Evolutionary conservation across 2,329 filamentous ascomycete genomes (phyloP).

Genomic region (Epichloe sp.): DNA sequence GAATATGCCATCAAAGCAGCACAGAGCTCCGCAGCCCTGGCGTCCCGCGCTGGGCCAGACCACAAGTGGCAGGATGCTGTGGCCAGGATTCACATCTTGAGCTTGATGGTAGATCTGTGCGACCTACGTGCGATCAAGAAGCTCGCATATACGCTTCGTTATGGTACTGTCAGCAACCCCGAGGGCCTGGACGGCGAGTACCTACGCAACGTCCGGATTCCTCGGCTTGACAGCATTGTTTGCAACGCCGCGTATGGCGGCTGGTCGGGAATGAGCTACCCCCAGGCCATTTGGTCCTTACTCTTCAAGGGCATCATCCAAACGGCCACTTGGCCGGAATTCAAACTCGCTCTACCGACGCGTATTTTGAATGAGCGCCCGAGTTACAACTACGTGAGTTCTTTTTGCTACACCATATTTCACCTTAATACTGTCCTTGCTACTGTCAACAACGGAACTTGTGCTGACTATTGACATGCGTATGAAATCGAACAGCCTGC

Average conservation of each 20-base stretch:
- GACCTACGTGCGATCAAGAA: slow-evolving; percentile 37
- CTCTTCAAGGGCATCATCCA: slow-evolving; percentile 49
- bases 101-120: slow-evolving; percentile 47
- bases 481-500: slow-evolving; percentile 27
- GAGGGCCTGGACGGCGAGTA: slow-evolving; percentile 23
- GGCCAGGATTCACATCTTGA: slow-evolving; percentile 43
- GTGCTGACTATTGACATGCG: not conserved
- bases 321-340: slow-evolving; percentile 63
- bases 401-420: not conserved
- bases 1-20: slow-evolving; percentile 38
- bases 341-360: slow-evolving; percentile 50
- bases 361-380: slow-evolving; percentile 28
- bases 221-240: slow-evolving; percentile 65
- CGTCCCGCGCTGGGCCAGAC: slow-evolving; percentile 22
- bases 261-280: slow-evolving; percentile 69
- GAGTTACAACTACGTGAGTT: slow-evolving; percentile 21
- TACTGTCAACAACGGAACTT: not conserved
- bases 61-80: slow-evolving; percentile 27
- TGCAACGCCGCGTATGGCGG: slow-evolving; percentile 85
- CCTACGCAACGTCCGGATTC: slow-evolving; percentile 36
- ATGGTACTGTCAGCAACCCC: slow-evolving; percentile 32
- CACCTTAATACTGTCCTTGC: not conserved
- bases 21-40: slow-evolving; percentile 23
- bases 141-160: slow-evolving; percentile 33
- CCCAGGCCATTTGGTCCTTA: slow-evolving; percentile 37